Base-by-base conservation (phyloP, 768 basidiomycete species). In the Boletales sp. region DNA sequence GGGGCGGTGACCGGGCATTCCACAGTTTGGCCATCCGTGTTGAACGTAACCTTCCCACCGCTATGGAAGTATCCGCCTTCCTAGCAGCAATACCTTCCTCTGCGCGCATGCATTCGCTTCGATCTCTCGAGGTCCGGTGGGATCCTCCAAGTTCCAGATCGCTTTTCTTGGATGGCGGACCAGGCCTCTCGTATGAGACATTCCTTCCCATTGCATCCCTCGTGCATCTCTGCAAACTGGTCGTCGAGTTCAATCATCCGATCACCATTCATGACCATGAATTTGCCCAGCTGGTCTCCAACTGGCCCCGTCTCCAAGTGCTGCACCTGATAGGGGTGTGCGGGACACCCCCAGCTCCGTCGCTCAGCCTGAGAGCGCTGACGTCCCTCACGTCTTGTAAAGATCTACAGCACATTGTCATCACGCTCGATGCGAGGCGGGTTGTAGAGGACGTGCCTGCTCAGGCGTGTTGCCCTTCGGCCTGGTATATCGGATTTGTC, bases 171-270 rank as follows among this genome's bases (percentile, higher is more conserved):
- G 17, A 24, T 8, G 37, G 15, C 15, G 12, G 6, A 11, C 30
- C 38, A 11, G 21, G 21, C n/a, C 32, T 55, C n/a, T 45, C 50
- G 0, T 39, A 45, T 5, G 32, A 49, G 15, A 53, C 24, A 5
- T 43, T 45, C 4, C 32, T 1, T n/a, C 51, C 44, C 15, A 36
- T 48, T 18, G 12, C 11, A n/a, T 38, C 54, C n/a, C 32, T 55
- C 9, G 21, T 39, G 9, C 31, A 48, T 18, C 51, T 55, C 17
- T 44, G 38, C 8, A 11, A 19, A 12, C 43, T 53, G 21, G 30
- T 42, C 1, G 42, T 53, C 17, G 2, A 42, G 17, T 15, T 45
- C 2, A 31, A 39, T 21, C 15, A 43, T 24, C 43, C 35, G 1
- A 30, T 37, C 12, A 24, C 35, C 3, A 24, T 55, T 14, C 18